These are phyloP conservation scores for Penicillium samsonianum DNA, from an alignment of 495 filamentous ascomycete species.

Conservation along the genomic window DNA sequence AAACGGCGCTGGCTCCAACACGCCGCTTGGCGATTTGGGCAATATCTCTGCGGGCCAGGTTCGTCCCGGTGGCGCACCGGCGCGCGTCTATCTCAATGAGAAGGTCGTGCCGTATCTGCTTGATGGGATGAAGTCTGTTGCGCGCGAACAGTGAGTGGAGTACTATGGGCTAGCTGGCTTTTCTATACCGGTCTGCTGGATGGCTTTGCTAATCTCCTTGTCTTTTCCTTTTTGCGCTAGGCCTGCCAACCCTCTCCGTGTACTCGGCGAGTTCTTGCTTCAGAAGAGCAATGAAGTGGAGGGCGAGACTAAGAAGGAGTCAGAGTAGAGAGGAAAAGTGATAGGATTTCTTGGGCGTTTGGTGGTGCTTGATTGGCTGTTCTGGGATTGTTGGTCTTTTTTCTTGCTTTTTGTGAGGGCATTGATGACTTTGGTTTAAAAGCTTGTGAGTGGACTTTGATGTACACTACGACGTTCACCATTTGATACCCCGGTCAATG, in stretches of 20 bases:
- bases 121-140: constrained; percentile 90
- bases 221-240: constrained; percentile 16
- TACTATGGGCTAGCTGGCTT: not conserved
- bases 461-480: not conserved
- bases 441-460: not conserved
- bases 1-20: constrained; percentile 30
- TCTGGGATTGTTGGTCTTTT: not conserved
- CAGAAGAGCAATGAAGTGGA: constrained; percentile 79
- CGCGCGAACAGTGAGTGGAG: constrained; percentile 71
- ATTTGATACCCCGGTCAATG: constrained; percentile 8
- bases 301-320: constrained; percentile 28
- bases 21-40: constrained; percentile 42
- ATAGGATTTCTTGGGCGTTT: constrained; percentile 1
- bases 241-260: constrained; percentile 82
- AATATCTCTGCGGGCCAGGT: constrained; percentile 43
- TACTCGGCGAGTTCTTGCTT: constrained; percentile 82
- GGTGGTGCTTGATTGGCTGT: not conserved
- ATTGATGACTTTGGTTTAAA: not conserved
- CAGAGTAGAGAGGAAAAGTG: constrained; percentile 9
- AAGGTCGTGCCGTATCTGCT: constrained; percentile 82
- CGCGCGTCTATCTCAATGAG: constrained; percentile 84
- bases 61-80: constrained; percentile 75
- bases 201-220: constrained; percentile 3
- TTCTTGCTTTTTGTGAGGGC: not conserved
- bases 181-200: too few species aligned